Conservation (phyloP, 2,329 filamentous ascomycete species). For the Xylariaceae sp. region DNA sequence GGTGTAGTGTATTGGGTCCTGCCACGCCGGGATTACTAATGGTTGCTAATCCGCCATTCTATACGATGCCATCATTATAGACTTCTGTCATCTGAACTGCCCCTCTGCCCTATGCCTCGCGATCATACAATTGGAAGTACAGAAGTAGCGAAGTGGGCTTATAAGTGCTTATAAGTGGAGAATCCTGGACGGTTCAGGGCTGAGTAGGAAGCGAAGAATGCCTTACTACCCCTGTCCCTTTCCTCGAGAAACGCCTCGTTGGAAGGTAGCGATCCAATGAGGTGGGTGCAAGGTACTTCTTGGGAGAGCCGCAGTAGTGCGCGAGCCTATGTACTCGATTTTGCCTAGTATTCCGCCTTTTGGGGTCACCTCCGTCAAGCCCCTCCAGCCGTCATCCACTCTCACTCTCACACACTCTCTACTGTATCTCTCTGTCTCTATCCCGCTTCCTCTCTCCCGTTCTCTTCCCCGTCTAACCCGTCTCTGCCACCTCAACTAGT, state of each 20-base stretch:
- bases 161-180: slow-evolving; percentile 27
- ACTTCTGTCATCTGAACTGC: slow-evolving; percentile 18
- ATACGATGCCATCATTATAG: slow-evolving; percentile 17
- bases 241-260: slow-evolving; percentile 24
- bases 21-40: slow-evolving; percentile 18
- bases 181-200: slow-evolving; percentile 28
- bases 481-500: slow-evolving; percentile 9
- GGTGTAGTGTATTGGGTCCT: slow-evolving; percentile 13
- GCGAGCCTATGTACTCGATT: slow-evolving; percentile 23
- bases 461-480: background rate
- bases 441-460: background rate
- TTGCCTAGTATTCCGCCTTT: slow-evolving; percentile 27
- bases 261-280: slow-evolving; percentile 19
- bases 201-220: slow-evolving; percentile 32
- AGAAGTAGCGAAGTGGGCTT: slow-evolving; percentile 21
- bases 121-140: too few relatives aligned
- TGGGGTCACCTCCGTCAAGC: slow-evolving; percentile 28
- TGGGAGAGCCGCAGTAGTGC: slow-evolving; percentile 25
- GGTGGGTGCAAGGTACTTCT: slow-evolving; percentile 4
- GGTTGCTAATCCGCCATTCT: too few relatives aligned
- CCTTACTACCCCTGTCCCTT: slow-evolving; percentile 27
- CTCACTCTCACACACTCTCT: slow-evolving; percentile 28
- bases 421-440: slow-evolving; percentile 12
- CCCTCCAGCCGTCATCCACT: slow-evolving; percentile 25
- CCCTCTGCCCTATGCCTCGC: too few relatives aligned